Evolutionary conservation across 2,329 filamentous ascomycete genomes (phyloP).

Genomic region (Nothophoma quercina): DNA sequence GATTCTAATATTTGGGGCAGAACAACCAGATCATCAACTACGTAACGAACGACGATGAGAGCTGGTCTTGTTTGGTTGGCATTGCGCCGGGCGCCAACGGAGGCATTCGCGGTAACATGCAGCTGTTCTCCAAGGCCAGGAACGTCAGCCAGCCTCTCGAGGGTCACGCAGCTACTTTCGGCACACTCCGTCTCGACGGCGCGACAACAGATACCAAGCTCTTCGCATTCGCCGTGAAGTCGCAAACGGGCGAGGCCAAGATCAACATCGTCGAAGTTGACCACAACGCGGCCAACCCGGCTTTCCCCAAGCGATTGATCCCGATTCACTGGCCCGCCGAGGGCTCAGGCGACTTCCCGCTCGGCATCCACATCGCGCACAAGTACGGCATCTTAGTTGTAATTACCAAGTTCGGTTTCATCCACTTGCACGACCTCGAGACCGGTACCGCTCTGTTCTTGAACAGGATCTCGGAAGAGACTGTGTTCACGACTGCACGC

Average conservation of each 20-base stretch:
- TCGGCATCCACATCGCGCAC: conserved; percentile 94
- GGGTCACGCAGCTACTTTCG: conserved; percentile 94
- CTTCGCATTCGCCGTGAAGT: conserved; percentile 95
- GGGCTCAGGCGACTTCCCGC: conserved; percentile 95
- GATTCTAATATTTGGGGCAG: conserved; percentile 54
- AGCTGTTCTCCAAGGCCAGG: conserved; percentile 94
- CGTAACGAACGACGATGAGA: conserved; percentile 91
- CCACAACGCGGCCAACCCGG: conserved; percentile 85
- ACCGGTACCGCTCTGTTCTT: conserved; percentile 96
- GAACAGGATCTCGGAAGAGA: conserved; percentile 99
- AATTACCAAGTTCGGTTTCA: conserved; percentile 98
- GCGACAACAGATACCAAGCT: conserved; percentile 91
- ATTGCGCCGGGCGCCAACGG: conserved; percentile 93
- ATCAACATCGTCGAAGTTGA: conserved; percentile 98
- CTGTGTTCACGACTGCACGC: conserved; percentile 91
- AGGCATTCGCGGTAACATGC: conserved; percentile 94
- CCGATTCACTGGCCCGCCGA: conserved; percentile 98
- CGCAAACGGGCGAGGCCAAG: conserved; percentile 82
- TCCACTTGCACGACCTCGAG: conserved; percentile 97
- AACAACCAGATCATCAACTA: conserved; percentile 99
- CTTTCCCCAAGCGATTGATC: conserved; percentile 93
- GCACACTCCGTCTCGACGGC: conserved; percentile 85
- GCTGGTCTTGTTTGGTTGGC: conserved; percentile 98
- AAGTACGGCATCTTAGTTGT: conserved; percentile 98
- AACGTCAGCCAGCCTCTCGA: conserved; percentile 98